Conservation (phyloP, 208 protist species). For the Wallacemonas sp. region DNA sequence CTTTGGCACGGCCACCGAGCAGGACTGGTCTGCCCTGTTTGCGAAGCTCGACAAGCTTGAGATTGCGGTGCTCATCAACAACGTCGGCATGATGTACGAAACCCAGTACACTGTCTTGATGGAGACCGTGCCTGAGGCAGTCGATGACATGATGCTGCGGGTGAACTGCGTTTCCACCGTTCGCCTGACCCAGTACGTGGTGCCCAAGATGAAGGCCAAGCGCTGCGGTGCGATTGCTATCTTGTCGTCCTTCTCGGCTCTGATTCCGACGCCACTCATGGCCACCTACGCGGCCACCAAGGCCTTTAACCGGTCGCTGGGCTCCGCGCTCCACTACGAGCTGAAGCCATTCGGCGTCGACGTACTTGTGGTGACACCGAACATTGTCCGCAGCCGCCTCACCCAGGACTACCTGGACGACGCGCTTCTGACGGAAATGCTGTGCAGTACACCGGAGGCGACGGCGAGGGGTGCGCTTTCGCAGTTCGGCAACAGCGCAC, state of each 20-base stretch:
- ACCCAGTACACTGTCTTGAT: constrained; percentile 64
- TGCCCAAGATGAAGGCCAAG: constrained; percentile 74
- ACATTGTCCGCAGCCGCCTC: constrained; percentile 82
- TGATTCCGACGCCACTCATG: constrained; percentile 71
- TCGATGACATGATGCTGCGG: constrained; percentile 79
- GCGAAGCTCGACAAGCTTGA: constrained; percentile 46
- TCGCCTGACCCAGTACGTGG: constrained; percentile 83
- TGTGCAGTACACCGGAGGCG: neutral
- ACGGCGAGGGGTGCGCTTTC: neutral
- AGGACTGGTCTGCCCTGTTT: constrained; percentile 69
- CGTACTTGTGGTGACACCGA: constrained; percentile 70
- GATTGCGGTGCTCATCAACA: constrained; percentile 89
- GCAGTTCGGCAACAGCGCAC: neutral
- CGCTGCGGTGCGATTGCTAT: constrained; percentile 77
- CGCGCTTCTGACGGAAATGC: neutral
- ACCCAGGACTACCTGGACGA: constrained; percentile 42
- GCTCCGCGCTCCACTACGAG: constrained; percentile 68
- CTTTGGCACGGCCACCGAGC: constrained; percentile 56
- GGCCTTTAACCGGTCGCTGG: constrained; percentile 81
- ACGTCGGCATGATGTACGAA: constrained; percentile 93
- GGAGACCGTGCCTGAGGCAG: constrained; percentile 17
- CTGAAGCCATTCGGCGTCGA: constrained; percentile 62
- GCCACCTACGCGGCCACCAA: constrained; percentile 90
- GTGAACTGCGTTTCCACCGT: constrained; percentile 88
- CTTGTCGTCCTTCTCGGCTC: constrained; percentile 72